Base-by-base conservation (phyloP, 805 yeast species). In the Starmerella etchellsii region DNA sequence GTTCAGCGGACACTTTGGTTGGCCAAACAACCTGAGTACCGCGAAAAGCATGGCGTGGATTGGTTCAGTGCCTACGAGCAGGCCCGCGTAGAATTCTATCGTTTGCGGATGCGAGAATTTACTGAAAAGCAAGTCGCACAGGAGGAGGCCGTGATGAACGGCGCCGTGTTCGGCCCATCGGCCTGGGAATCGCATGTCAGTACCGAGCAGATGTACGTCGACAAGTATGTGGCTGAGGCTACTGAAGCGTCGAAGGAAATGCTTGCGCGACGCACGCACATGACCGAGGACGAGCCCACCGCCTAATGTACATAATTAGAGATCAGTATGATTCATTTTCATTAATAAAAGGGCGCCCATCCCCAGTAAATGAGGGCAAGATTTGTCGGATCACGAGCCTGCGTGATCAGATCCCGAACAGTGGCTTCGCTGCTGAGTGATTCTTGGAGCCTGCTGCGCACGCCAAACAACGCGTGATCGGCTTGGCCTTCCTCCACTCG, bases 71-170 rank as follows among this genome's bases (percentile, higher is more conserved):
- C 95, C 0, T 91, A 88, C 57, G 88, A 83, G 54, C 73, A 74
- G 54, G 84, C 97, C 2, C 71, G 94, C 51, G 76, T 73, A 49
- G 97, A 91, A 62, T 91, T 83, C 58, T 91, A 91, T 60, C 71
- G 80, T 51, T 66, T 83, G 44, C 75, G 95, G 56, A 82, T 85
- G 69, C 75, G 79, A 44, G 80, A 81, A 55, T 95, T 87, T 54
- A 66, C 82, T 2, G 83, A 78, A 57, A 64, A 67, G 55, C 71
- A 73, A 56, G 68, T 88, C 2, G 72, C 82, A 3, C 69, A 68
- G 45, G 98, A 91, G 68, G 95, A 91, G 59, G 73, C 84, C 8
- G 68, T 67, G 42, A 78, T 91, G 94, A 75, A 67, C 56, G 96
- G 97, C 18, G 79, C 93, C 1, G 71, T 77, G 8, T 82, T 68